Percentiles rank a stretch among this genome's conserved stretches.
Conservation (phyloP, 2,329 filamentous ascomycete genomes). For the Arthrobotrys musiformis region DNA sequence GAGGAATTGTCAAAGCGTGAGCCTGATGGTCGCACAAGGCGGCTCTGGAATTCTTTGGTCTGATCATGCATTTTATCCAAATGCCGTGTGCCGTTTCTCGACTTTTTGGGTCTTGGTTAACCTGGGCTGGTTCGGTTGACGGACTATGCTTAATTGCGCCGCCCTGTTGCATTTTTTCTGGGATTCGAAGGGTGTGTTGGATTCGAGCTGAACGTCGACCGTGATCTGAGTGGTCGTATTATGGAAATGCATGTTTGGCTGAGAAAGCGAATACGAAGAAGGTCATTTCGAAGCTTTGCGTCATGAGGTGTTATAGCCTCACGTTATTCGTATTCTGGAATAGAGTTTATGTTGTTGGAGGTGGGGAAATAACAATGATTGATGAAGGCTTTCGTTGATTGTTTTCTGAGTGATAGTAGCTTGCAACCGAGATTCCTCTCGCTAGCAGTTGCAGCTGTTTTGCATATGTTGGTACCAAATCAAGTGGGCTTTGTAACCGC, state of each 20-base stretch:
- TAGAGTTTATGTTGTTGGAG: background rate
- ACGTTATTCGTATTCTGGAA: background rate
- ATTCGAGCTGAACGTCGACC: background rate
- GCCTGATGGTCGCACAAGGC: slow-evolving; percentile 12
- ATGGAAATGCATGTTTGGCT: background rate
- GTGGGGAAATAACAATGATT: background rate
- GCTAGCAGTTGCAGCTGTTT: background rate
- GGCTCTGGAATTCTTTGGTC: slow-evolving; percentile 7
- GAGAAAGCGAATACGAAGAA: slow-evolving; percentile 2
- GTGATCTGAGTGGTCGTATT: background rate
- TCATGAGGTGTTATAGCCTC: background rate
- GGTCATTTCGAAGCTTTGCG: background rate
- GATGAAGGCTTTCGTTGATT: background rate
- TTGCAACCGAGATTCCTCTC: background rate
- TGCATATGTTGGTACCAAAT: slow-evolving; percentile 22
- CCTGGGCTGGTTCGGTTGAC: background rate
- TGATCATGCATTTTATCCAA: background rate
- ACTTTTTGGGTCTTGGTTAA: background rate
- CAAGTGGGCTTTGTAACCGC: slow-evolving; percentile 2
- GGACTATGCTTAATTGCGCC: background rate
- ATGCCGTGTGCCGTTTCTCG: slow-evolving; percentile 23
- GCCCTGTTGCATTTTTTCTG: slow-evolving; percentile 22
- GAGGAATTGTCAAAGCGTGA: background rate
- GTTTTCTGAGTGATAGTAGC: background rate
- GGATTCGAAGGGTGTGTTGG: slow-evolving; percentile 13